phyloP scores from a whole-genome alignment of 2,329 filamentous ascomycete genomes.

The Colletotrichum sublineola region DNA sequence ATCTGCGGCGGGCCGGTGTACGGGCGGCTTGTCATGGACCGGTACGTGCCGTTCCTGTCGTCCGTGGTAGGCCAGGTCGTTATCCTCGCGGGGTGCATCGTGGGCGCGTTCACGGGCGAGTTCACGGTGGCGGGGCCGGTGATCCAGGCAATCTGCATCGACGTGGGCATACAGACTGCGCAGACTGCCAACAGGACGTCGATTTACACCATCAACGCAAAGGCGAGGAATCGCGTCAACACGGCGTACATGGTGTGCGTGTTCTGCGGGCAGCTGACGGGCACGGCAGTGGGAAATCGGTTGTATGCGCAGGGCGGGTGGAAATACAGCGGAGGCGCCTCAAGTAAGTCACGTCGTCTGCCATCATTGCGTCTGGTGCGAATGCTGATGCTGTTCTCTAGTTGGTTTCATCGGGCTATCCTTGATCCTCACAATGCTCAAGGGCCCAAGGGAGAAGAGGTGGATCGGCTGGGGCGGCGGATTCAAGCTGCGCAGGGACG shows the following conservation, averaged over 20 bases:
- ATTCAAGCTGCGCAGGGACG: slow-evolving; percentile 30
- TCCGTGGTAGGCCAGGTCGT: slow-evolving; percentile 73
- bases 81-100: slow-evolving; percentile 70
- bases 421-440: slow-evolving; percentile 37
- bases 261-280: slow-evolving; percentile 82
- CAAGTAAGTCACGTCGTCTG: slow-evolving; percentile 48
- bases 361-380: too few species aligned
- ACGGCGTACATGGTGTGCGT: slow-evolving; percentile 84
- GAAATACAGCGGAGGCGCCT: slow-evolving; percentile 60
- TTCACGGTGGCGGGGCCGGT: slow-evolving; percentile 79
- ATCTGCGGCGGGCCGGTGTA: slow-evolving; percentile 79
- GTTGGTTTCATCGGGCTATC: slow-evolving; percentile 42
- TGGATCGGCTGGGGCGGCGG: slow-evolving; percentile 43
- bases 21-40: slow-evolving; percentile 77
- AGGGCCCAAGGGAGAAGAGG: slow-evolving; percentile 36
- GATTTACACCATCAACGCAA: slow-evolving; percentile 79
- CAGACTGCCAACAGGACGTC: slow-evolving; percentile 80
- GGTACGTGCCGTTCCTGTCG: slow-evolving; percentile 75
- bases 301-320: slow-evolving; percentile 66
- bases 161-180: slow-evolving; percentile 78
- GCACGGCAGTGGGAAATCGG: slow-evolving; percentile 70
- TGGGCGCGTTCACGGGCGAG: slow-evolving; percentile 78
- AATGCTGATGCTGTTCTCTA: background rate
- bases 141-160: slow-evolving; percentile 77
- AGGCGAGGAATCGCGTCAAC: slow-evolving; percentile 81